Evolutionary conservation across 352 stramenopile genomes (phyloP).

Genomic region (Aphanomyces astaci): DNA sequence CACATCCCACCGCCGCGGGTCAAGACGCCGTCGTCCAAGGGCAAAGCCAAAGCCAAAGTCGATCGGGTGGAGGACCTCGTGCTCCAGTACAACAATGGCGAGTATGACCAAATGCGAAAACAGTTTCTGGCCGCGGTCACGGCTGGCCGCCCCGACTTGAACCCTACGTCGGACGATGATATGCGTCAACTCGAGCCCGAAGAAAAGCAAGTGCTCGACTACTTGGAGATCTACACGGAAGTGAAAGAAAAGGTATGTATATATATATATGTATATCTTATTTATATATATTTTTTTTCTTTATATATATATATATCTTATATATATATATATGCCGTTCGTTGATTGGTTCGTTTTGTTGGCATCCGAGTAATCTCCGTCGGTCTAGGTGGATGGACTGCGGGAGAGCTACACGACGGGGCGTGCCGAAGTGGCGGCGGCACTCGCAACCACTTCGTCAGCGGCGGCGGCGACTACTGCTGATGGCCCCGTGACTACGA

Average conservation of each 20-base stretch:
- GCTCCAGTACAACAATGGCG: slow-evolving; percentile 44
- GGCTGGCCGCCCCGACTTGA: slow-evolving; percentile 28
- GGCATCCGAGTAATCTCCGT: too few species aligned
- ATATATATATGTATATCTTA: not conserved
- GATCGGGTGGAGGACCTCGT: slow-evolving; percentile 25
- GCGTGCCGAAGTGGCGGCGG: slow-evolving; percentile 25
- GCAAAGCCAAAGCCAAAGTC: slow-evolving; percentile 69
- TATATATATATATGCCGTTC: too few species aligned
- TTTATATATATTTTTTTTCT: too few species aligned
- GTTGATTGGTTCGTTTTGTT: too few species aligned
- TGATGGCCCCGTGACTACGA: slow-evolving; percentile 48
- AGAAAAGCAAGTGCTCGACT: slow-evolving; percentile 53
- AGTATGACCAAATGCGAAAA: slow-evolving; percentile 43
- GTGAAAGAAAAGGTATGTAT: slow-evolving; percentile 68
- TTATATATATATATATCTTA: too few species aligned
- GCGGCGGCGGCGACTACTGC: slow-evolving; percentile 25
- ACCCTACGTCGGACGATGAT: slow-evolving; percentile 26
- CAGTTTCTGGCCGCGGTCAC: slow-evolving; percentile 50
- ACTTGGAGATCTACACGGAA: slow-evolving; percentile 78
- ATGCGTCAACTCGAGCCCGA: slow-evolving; percentile 33
- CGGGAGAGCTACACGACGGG: slow-evolving; percentile 36
- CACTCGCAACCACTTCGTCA: not conserved
- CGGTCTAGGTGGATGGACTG: slow-evolving; percentile 40
- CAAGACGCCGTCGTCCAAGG: slow-evolving; percentile 27
- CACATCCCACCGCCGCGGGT: slow-evolving; percentile 37